Evolutionary conservation across 2,329 filamentous ascomycete genomes (phyloP).

Genomic region (Sphaerulina vaccinii): DNA sequence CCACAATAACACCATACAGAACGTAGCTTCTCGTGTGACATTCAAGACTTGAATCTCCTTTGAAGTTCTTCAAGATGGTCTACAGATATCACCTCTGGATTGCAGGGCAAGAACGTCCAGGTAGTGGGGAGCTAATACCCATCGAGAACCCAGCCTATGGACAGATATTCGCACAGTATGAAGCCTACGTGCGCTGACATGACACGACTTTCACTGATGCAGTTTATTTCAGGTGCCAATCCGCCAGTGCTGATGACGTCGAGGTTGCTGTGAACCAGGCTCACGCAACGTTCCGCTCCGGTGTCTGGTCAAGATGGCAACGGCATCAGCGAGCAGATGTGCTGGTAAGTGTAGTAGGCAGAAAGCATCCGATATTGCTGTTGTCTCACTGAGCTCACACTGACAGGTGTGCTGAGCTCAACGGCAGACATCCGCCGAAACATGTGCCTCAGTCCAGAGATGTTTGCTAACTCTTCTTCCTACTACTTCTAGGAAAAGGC

Average conservation of each 20-base stretch:
- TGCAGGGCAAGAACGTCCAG: constrained; percentile 10
- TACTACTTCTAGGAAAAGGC: too few relatives aligned
- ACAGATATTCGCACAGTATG: constrained; percentile 52
- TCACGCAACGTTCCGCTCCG: constrained; percentile 63
- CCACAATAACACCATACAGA: neutral
- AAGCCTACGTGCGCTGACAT: neutral
- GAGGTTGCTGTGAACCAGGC: constrained; percentile 69
- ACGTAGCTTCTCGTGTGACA: too few relatives aligned
- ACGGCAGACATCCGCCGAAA: too few relatives aligned
- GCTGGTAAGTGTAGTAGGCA: too few relatives aligned
- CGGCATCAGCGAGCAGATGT: constrained; percentile 61
- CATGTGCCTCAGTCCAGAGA: too few relatives aligned
- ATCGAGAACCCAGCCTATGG: constrained; percentile 56
- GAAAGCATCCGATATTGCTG: too few relatives aligned
- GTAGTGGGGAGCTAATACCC: constrained; percentile 37
- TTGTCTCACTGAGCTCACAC: too few relatives aligned
- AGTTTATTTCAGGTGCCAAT: constrained; percentile 53
- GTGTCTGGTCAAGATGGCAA: constrained; percentile 58
- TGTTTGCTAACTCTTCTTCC: too few relatives aligned
- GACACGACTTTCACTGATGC: neutral
- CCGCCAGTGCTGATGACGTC: constrained; percentile 65
- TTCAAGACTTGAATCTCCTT: neutral
- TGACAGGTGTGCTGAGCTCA: too few relatives aligned
- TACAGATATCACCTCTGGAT: constrained; percentile 9
- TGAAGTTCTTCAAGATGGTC: neutral